Conservation (phyloP, 2,329 filamentous ascomycete species). For the Penicillium nordicum region DNA sequence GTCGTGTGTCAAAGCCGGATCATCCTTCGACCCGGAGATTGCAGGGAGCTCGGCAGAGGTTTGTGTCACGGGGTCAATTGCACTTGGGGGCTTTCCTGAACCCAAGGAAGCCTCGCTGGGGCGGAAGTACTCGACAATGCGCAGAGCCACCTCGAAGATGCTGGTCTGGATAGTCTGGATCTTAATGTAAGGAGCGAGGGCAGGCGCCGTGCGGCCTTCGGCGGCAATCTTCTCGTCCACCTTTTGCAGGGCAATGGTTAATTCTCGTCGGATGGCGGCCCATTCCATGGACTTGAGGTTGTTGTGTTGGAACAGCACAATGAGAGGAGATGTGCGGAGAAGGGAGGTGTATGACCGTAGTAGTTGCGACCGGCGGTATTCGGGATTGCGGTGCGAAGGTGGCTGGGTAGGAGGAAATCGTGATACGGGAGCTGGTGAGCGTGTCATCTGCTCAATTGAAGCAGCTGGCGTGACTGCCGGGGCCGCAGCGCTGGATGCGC, state of each 20-base stretch:
- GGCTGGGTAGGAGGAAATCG: constrained; percentile 68
- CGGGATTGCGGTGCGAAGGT: constrained; percentile 78
- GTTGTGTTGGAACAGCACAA: constrained; percentile 82
- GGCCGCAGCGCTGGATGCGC: constrained; percentile 45
- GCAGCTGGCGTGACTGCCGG: constrained; percentile 52
- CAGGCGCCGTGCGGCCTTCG: constrained; percentile 41
- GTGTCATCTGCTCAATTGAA: constrained; percentile 49
- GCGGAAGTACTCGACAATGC: constrained; percentile 80
- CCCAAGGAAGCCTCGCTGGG: constrained; percentile 38
- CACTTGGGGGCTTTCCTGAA: constrained; percentile 20
- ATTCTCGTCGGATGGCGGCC: constrained; percentile 67
- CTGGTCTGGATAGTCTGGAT: constrained; percentile 83
- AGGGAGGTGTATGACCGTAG: constrained; percentile 83
- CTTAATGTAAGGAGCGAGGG: constrained; percentile 61
- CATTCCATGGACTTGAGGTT: constrained; percentile 73
- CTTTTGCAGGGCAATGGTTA: constrained; percentile 59
- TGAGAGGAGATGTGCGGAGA: constrained; percentile 77
- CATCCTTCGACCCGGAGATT: constrained; percentile 32
- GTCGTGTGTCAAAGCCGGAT: constrained; percentile 53
- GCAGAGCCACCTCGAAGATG: constrained; percentile 81
- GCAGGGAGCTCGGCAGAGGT: constrained; percentile 31
- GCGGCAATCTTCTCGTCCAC: constrained; percentile 66
- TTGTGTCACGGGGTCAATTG: constrained; percentile 30
- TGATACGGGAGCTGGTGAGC: constrained; percentile 44
- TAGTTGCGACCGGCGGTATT: constrained; percentile 87